Evolutionary conservation across 805 yeast species (phyloP).

Genomic region (Kregervanrija pseudodelftensis): DNA sequence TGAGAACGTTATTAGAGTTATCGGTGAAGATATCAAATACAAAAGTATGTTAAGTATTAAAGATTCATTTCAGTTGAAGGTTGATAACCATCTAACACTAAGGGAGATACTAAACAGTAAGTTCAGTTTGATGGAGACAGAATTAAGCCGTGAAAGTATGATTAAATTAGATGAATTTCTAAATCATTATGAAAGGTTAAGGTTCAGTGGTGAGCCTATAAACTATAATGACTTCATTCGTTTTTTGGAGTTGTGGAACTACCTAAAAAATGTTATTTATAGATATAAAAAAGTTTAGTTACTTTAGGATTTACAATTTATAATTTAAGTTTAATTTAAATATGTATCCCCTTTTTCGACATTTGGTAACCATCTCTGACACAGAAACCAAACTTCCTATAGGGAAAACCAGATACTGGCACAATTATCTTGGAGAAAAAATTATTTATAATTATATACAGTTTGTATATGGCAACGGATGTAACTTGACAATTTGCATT

Average conservation of each 20-base stretch:
- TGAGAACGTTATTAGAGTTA: constrained; percentile 53
- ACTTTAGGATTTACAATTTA: not conserved
- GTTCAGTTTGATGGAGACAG: constrained; percentile 5
- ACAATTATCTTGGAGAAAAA: constrained; percentile 44
- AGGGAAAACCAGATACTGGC: constrained; percentile 29
- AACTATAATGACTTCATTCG: constrained; percentile 50
- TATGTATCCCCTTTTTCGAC: constrained; percentile 44
- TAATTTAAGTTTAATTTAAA: not conserved
- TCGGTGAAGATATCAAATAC: constrained; percentile 51
- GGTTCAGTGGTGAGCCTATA: constrained; percentile 60
- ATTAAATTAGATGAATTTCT: constrained; percentile 29
- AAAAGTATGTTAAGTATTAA: constrained; percentile 21
- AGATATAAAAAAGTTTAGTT: not conserved
- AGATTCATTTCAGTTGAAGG: constrained; percentile 14
- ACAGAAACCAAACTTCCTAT: constrained; percentile 56
- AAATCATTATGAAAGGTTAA: constrained; percentile 54
- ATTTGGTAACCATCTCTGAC: constrained; percentile 46
- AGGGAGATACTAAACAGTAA: constrained; percentile 27
- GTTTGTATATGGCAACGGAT: constrained; percentile 52
- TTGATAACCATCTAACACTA: constrained; percentile 15
- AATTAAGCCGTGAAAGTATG: constrained; percentile 3
- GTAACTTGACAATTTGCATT: constrained; percentile 53
- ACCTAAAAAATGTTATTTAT: constrained; percentile 7
- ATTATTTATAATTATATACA: constrained; percentile 21
- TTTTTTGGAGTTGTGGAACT: constrained; percentile 43